These are phyloP conservation scores for Aspergillus phoenicis DNA, from an alignment of 2,329 filamentous ascomycete genomes.

Conservation along the genomic window DNA sequence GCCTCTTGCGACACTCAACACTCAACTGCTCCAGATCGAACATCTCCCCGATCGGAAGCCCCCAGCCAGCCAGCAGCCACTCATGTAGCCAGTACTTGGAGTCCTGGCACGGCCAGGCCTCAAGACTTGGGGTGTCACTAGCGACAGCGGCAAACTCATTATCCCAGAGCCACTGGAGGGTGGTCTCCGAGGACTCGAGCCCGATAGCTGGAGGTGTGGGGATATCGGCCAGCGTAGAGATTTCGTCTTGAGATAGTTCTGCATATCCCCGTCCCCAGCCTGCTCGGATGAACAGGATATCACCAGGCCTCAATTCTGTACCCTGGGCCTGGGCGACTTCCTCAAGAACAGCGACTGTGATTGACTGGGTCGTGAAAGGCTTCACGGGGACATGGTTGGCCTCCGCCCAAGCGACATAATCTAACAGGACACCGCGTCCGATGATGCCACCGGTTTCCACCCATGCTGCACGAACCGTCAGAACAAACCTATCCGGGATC, in stretches of 20 bases:
- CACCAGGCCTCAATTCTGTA: background rate
- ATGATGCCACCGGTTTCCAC: background rate
- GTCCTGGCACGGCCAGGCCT: constrained; percentile 4
- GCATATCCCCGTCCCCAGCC: background rate
- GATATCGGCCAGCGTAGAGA: background rate
- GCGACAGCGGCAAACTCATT: background rate
- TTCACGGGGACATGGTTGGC: background rate
- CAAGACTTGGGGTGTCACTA: background rate
- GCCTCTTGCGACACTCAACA: background rate
- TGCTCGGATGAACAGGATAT: background rate
- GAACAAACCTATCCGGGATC: background rate
- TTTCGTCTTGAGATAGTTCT: background rate
- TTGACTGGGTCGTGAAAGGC: background rate
- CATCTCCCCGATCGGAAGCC: constrained; percentile 33
- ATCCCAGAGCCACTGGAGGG: background rate
- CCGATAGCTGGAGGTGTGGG: background rate
- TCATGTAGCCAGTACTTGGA: constrained; percentile 10
- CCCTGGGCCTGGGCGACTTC: background rate
- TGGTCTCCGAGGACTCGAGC: background rate
- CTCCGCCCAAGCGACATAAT: constrained; percentile 1
- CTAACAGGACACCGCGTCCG: constrained; percentile 1
- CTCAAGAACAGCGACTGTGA: background rate
- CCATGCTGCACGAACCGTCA: background rate
- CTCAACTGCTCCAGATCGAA: constrained; percentile 13
- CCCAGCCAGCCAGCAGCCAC: constrained; percentile 34